Conservation (phyloP, 805 yeast species). For the Wickerhamiella azymoides region DNA sequence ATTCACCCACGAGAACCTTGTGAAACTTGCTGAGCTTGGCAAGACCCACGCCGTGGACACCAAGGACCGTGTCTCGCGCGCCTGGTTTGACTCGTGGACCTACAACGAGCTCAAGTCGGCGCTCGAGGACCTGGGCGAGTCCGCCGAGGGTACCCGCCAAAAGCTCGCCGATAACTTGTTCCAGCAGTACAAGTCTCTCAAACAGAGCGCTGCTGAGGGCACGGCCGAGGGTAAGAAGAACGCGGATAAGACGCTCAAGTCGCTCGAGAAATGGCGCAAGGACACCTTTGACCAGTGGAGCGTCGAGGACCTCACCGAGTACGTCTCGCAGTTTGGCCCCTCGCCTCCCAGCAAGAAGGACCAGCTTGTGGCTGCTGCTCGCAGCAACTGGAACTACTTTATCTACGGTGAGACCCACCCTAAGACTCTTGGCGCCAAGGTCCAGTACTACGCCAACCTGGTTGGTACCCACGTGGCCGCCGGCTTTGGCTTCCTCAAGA, state of each 20-base stretch:
- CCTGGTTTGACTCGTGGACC: constrained; percentile 43
- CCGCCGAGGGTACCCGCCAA: constrained; percentile 31
- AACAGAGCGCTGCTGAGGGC: constrained; percentile 29
- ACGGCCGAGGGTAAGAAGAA: constrained; percentile 33
- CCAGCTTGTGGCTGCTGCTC: constrained; percentile 18
- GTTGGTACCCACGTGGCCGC: neutral
- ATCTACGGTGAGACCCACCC: constrained; percentile 9
- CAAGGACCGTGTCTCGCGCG: constrained; percentile 32
- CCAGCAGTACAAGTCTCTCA: constrained; percentile 31
- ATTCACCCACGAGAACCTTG: constrained; percentile 28
- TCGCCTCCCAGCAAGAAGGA: constrained; percentile 11
- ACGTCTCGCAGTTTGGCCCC: constrained; percentile 36
- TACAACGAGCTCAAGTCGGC: constrained; percentile 35
- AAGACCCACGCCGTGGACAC: constrained; percentile 28
- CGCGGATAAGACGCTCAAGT: constrained; percentile 27
- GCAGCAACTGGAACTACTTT: constrained; percentile 14
- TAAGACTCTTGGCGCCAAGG: neutral
- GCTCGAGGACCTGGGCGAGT: constrained; percentile 33
- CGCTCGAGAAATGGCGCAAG: constrained; percentile 28
- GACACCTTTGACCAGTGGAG: constrained; percentile 40
- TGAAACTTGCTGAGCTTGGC: constrained; percentile 28
- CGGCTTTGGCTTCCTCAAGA: neutral
- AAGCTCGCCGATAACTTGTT: constrained; percentile 35
- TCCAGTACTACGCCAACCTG: constrained; percentile 1
- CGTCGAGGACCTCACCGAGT: constrained; percentile 38